Evolutionary conservation across 768 basidiomycete genomes (phyloP).

Genomic region (Tephrocybe sp.): DNA sequence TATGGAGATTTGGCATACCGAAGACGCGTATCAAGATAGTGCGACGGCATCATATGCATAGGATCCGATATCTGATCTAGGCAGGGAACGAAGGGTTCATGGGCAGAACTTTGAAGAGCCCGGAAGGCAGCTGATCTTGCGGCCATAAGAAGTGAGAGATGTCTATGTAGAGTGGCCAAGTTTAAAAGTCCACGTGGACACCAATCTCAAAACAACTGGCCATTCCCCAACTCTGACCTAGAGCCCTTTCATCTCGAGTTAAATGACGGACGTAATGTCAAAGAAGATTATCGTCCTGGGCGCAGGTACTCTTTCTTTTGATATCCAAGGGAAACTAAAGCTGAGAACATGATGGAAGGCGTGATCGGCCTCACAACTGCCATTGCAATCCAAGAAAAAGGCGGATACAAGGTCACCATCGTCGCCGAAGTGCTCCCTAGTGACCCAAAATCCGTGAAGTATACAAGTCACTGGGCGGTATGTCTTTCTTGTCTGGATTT

Average conservation of each 20-base stretch:
- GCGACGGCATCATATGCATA: no score
- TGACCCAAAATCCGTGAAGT: slow-evolving; percentile 65
- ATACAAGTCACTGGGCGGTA: slow-evolving; percentile 84
- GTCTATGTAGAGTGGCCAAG: neutral
- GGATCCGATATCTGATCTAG: no score
- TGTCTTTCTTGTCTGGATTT: slow-evolving; percentile 18
- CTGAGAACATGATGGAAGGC: slow-evolving; percentile 40
- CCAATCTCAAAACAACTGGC: neutral
- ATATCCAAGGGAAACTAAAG: neutral
- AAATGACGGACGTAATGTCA: slow-evolving; percentile 2
- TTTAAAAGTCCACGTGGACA: neutral
- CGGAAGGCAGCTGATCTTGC: neutral
- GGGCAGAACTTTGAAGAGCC: neutral
- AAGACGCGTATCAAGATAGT: no score
- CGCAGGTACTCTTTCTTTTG: slow-evolving; percentile 24
- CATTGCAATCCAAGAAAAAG: slow-evolving; percentile 60
- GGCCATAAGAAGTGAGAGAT: no score
- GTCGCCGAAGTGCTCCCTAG: slow-evolving; percentile 69
- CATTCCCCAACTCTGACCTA: no score
- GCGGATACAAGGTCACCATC: slow-evolving; percentile 62
- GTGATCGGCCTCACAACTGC: slow-evolving; percentile 79
- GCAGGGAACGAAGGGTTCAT: no score
- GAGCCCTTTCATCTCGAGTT: no score
- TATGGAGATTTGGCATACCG: no score
- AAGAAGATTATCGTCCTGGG: slow-evolving; percentile 32